Base-by-base conservation (phyloP, 345 rosid species). In the Hirschfeldia incana region DNA sequence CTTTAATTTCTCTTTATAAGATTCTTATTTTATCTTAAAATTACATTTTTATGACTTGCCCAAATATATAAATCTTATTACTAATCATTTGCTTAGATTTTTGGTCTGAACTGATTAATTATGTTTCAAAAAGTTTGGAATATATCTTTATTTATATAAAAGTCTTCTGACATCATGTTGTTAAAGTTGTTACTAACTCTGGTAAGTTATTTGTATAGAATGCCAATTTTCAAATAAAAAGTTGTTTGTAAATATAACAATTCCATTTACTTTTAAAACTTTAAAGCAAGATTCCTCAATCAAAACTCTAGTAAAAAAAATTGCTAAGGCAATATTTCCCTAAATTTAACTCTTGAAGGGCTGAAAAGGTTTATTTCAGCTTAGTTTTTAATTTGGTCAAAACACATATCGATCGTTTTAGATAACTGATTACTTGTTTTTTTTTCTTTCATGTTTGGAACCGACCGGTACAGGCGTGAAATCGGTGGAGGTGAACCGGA, bases 401-500 rank as follows among this genome's bases (percentile, higher is more conserved):
- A 57, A 34, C 32, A 33, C 67, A 34, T 4, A 13, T 13, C n/a
- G n/a, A 4, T 1, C 27, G 16, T 1, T 17, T 34, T 9, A 63
- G 53, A 64, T 17, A 16, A 39, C 3, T 26, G 58, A 13, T 32
- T 1, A 46, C 29, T 33, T 72, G 13, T 12, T 21, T 21, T 33
- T 29, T 29, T 29, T 29, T 29, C 4, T 37, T 39, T 28, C 2
- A 33, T n/a, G 1, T 55, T 46, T 55, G 66, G 29, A 70, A 63
- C 76, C 65, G 11, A 53, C 65, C 46, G 62, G 72, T 74, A 63
- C 62, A 87, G 88, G 90, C 1, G 88, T 65, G 57, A 87, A 82
- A 76, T 75, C 88, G 34, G 87, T 85, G 5, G 82, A 86, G 16
- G 85, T 86, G 17, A 86, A 78, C 82, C 81, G 87, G 74, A 86